Evolutionary conservation across 345 rosid genomes (phyloP).

Genomic region (Hibiscus trionum): DNA sequence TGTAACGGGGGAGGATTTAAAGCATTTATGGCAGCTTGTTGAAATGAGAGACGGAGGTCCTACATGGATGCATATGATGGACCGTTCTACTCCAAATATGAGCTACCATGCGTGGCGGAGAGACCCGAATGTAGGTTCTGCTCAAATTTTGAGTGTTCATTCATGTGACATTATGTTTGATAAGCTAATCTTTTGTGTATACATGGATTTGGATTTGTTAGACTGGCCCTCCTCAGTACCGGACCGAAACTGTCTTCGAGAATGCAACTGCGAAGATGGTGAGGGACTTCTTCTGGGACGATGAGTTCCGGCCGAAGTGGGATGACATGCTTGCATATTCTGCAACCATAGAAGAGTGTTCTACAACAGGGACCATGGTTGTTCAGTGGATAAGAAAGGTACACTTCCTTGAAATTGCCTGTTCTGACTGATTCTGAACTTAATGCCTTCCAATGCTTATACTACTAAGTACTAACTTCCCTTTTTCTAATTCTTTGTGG

Average conservation of each 20-base stretch:
- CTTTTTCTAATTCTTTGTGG: conserved; percentile 3
- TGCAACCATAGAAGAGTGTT: conserved; percentile 48
- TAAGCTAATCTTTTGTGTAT: not conserved
- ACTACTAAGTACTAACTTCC: conserved; percentile 10
- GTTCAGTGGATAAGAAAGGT: conserved; percentile 85
- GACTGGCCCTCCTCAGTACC: conserved; percentile 74
- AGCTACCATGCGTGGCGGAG: conserved; percentile 72
- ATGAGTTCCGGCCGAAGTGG: conserved; percentile 64
- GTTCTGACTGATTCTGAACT: not conserved
- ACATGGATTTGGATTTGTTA: conserved; percentile 10
- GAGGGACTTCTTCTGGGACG: conserved; percentile 87
- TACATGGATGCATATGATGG: conserved; percentile 70
- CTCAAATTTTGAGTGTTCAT: not conserved
- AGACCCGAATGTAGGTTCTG: conserved; percentile 45
- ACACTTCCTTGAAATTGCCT: not conserved
- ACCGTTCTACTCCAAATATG: conserved; percentile 52
- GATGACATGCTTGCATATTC: conserved; percentile 69
- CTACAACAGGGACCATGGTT: conserved; percentile 61
- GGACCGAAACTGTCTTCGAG: conserved; percentile 58
- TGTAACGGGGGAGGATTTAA: conserved; percentile 57
- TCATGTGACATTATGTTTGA: not conserved
- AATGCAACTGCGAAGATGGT: conserved; percentile 54
- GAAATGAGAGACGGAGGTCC: conserved; percentile 76
- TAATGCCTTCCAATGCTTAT: not conserved
- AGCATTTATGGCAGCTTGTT: conserved; percentile 46